These are phyloP conservation scores for Malassezia slooffiae DNA, from an alignment of 1,284 basidiomycete genomes.

Conservation along the genomic window DNA sequence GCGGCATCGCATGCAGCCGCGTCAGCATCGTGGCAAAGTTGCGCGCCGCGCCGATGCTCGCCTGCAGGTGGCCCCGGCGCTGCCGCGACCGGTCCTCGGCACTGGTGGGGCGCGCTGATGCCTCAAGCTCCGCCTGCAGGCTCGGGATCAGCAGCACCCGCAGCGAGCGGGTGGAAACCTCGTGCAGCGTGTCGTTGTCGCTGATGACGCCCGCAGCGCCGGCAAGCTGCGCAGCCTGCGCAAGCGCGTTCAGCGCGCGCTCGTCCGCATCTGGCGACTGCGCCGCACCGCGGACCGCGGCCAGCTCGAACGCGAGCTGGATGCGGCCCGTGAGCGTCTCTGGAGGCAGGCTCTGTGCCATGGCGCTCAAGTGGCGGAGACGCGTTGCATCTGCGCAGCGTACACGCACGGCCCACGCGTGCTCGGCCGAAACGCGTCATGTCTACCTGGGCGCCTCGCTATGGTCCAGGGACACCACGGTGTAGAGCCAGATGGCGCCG, in stretches of 20 bases:
- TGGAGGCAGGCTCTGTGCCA: too few species aligned
- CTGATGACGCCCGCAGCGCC: constrained; percentile 27
- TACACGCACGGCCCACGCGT: too few species aligned
- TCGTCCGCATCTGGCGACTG: neutral
- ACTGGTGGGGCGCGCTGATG: constrained; percentile 6
- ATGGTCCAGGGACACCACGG: constrained; percentile 25
- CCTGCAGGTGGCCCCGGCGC: constrained; percentile 13
- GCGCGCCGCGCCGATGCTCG: constrained; percentile 8
- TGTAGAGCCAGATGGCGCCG: constrained; percentile 35
- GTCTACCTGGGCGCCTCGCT: too few species aligned
- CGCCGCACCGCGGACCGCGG: neutral
- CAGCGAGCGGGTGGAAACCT: constrained; percentile 31
- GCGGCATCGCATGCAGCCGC: constrained; percentile 19
- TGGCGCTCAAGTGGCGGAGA: too few species aligned
- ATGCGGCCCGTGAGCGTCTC: constrained; percentile 6
- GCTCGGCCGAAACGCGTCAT: too few species aligned
- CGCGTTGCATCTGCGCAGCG: too few species aligned
- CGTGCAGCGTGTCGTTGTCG: constrained; percentile 23
- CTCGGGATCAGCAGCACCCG: constrained; percentile 30
- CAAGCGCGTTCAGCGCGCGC: neutral
- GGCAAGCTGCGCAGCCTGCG: constrained; percentile 19
- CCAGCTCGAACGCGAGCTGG: neutral
- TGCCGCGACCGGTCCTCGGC: constrained; percentile 10
- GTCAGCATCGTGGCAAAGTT: constrained; percentile 16
- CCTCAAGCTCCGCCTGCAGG: constrained; percentile 19